These are phyloP conservation scores for Dioszegia crocea DNA, from an alignment of 768 basidiomycete species.

Conservation along the genomic window DNA sequence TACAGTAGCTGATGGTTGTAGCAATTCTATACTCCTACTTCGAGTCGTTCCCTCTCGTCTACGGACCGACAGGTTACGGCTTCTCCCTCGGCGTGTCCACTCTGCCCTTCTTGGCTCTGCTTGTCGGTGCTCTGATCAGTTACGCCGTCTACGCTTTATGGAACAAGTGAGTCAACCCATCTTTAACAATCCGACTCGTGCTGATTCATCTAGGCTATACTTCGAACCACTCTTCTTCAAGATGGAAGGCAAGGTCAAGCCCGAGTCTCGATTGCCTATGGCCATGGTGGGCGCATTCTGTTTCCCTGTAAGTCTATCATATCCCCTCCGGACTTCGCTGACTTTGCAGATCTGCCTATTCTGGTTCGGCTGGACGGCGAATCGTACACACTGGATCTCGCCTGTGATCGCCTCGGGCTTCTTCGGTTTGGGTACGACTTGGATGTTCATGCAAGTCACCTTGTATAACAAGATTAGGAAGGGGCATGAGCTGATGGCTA, in stretches of 20 bases:
- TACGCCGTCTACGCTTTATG: constrained; percentile 25
- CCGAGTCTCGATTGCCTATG: constrained; percentile 26
- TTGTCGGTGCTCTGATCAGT: constrained; percentile 24
- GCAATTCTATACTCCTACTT: constrained; percentile 38
- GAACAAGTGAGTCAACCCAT: constrained; percentile 26
- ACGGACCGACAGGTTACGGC: constrained; percentile 27
- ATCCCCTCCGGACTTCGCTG: background rate
- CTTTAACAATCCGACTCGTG: constrained; percentile 1
- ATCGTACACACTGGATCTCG: constrained; percentile 39
- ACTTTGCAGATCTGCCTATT: constrained; percentile 26
- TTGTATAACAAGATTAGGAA: background rate
- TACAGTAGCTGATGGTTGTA: no score
- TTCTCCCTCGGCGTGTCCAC: constrained; percentile 30
- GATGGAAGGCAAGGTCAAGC: constrained; percentile 9
- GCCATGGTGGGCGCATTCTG: constrained; percentile 23
- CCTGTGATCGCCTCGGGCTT: constrained; percentile 21
- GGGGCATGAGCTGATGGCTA: background rate
- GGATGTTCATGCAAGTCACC: constrained; percentile 27
- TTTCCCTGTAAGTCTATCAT: constrained; percentile 20
- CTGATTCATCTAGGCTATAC: constrained; percentile 20
- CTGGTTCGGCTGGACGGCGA: constrained; percentile 45
- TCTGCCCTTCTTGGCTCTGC: constrained; percentile 26
- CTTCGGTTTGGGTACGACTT: constrained; percentile 32
- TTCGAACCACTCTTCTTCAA: constrained; percentile 24
- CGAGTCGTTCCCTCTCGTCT: constrained; percentile 48